Conservation (phyloP, 805 yeast species). For the Candida insectorum region DNA sequence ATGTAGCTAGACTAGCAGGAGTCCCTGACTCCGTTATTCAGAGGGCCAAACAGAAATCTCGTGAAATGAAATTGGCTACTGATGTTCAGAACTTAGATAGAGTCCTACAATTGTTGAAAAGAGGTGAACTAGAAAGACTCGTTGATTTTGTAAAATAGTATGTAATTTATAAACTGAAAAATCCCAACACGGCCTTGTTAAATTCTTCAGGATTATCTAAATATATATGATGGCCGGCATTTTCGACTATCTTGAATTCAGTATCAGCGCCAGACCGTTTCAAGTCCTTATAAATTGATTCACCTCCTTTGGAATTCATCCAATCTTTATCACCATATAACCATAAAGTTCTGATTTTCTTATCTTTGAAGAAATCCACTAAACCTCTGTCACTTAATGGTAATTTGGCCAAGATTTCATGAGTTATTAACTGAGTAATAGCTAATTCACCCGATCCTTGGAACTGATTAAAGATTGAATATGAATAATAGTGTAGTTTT, state of each 20-base stretch:
- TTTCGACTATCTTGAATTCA: slow-evolving; percentile 19
- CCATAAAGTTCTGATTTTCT: slow-evolving; percentile 27
- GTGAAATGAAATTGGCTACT: slow-evolving; percentile 22
- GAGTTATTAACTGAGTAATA: slow-evolving; percentile 37
- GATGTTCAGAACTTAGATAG: slow-evolving; percentile 15
- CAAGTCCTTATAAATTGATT: slow-evolving; percentile 26
- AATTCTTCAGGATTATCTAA: slow-evolving; percentile 36
- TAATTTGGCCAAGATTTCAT: slow-evolving; percentile 35
- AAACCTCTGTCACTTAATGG: slow-evolving; percentile 41
- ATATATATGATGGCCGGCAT: slow-evolving; percentile 44
- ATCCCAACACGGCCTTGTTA: slow-evolving; percentile 20
- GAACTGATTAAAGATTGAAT: slow-evolving; percentile 40
- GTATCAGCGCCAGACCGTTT: slow-evolving; percentile 13
- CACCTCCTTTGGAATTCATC: slow-evolving; percentile 41
- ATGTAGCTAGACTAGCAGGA: slow-evolving; percentile 77
- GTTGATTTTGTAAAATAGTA: no score
- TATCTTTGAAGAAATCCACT: slow-evolving; percentile 22
- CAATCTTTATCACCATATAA: slow-evolving; percentile 42
- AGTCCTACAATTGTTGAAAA: neutral
- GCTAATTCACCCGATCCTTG: slow-evolving; percentile 45
- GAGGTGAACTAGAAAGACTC: neutral
- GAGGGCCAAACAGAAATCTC: slow-evolving; percentile 41
- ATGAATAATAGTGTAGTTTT: slow-evolving; percentile 38
- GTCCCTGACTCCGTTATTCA: slow-evolving; percentile 47
- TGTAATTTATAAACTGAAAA: slow-evolving; percentile 18